Percentiles rank a stretch among this genome's conserved stretches.
Conservation (phyloP, 1,284 basidiomycete genomes). For the Cryptococcus sp. region DNA sequence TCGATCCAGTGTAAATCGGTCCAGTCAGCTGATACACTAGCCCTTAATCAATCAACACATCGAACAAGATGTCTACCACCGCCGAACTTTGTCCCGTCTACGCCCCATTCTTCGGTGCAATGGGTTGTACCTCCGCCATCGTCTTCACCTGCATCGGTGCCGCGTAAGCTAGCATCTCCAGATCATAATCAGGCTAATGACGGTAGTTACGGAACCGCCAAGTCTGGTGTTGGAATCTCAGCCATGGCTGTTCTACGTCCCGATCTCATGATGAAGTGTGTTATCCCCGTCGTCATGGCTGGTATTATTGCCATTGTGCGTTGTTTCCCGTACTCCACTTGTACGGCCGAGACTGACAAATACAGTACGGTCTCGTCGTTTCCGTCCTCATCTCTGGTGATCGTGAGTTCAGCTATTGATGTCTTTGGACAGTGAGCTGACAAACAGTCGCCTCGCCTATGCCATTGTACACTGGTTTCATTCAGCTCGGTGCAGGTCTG, state of each 20-base stretch:
- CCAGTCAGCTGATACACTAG: not conserved
- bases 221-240: slow-evolving; percentile 98
- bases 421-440: not conserved
- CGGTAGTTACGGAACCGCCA: slow-evolving; percentile 75
- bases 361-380: slow-evolving; percentile 82
- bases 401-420: slow-evolving; percentile 53
- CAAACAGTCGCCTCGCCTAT: slow-evolving; percentile 50
- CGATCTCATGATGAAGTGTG: slow-evolving; percentile 92
- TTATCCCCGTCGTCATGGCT: slow-evolving; percentile 98
- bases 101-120: slow-evolving; percentile 94
- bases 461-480: slow-evolving; percentile 76
- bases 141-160: slow-evolving; percentile 78
- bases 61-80: slow-evolving; percentile 60
- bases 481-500: slow-evolving; percentile 84
- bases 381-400: slow-evolving; percentile 78
- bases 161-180: slow-evolving; percentile 34
- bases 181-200: not conserved
- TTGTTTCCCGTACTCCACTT: slow-evolving; percentile 3
- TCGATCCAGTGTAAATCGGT: not conserved
- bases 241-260: slow-evolving; percentile 96
- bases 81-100: slow-evolving; percentile 83
- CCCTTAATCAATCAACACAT: not conserved
- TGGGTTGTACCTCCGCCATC: slow-evolving; percentile 95
- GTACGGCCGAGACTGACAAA: not conserved
- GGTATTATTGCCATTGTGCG: slow-evolving; percentile 88